Evolutionary conservation across 306 rosid genomes (phyloP), one percentile per base, ranked within the genome.

Genomic region (Medicago arabica): DNA sequence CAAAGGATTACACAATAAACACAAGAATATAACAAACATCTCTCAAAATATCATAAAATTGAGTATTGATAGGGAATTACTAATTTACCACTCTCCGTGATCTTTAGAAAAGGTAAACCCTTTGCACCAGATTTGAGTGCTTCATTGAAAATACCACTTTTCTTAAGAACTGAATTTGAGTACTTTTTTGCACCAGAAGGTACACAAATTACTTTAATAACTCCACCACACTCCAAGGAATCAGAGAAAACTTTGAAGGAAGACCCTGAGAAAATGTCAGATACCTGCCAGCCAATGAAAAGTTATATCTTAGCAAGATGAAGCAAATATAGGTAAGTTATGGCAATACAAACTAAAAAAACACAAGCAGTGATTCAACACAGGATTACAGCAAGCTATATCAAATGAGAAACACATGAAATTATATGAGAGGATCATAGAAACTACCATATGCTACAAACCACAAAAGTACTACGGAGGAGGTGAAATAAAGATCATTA

Each of bases 21-120:
- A 16, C 74, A 31, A 17, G 67, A 76, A 68, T 67, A 74, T 12
- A 50, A 68, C 25, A 67, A 70, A 63, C 15, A 51, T 47, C 54
- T 61, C 70, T 62, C 44, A 66, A 25, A 40, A 49, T 18, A 21
- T 49, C 18, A 69, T 14, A 36, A 55, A 31, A 41, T 69, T 34
- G 50, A 59, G 58, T 43, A 73, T 43, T 54, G 15, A 39, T 64
- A 71, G 78, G 10, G 71, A 39, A 36, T 25, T 61, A 34, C 57
- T 54, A 28, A 16, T 68, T 78, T 85, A 95, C 98, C 98, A 67
- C 78, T 90, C 83, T 92, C 90, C 66, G 83, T 68, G 72, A 95
- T 89, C 89, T 92, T 95, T 80, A 95, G 87, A 82, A 90, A 95
- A 81, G 96, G 96, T 72, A 95, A 95, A 53, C 97, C 96, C 85